Evolutionary conservation across 2,329 filamentous ascomycete species (phyloP).

Genomic region (Hypoxylon sp.): DNA sequence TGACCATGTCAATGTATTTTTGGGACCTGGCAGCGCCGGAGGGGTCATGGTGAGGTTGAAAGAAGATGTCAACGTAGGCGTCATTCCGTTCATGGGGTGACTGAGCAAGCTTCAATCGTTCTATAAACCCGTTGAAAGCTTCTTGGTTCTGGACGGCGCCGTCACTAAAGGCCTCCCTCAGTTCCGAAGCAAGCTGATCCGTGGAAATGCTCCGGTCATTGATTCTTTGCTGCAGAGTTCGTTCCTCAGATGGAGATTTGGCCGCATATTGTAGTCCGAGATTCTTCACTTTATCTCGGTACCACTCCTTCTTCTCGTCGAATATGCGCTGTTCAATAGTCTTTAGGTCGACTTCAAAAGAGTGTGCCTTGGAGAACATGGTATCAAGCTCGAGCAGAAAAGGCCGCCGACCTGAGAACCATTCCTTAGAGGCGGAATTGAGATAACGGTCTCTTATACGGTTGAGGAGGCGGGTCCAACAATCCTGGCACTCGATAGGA

Average conservation of each 20-base stretch:
- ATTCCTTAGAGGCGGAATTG: slow-evolving; percentile 58
- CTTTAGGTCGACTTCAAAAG: slow-evolving; percentile 58
- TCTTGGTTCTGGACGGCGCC: slow-evolving; percentile 42
- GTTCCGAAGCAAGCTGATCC: slow-evolving; percentile 48
- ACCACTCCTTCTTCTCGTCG: slow-evolving; percentile 67
- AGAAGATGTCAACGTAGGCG: slow-evolving; percentile 59
- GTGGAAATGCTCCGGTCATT: slow-evolving; percentile 47
- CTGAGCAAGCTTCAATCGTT: slow-evolving; percentile 52
- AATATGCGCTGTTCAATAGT: slow-evolving; percentile 64
- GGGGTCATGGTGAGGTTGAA: slow-evolving; percentile 56
- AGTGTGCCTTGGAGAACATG: slow-evolving; percentile 63
- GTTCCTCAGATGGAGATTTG: slow-evolving; percentile 46
- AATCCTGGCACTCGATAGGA: slow-evolving; percentile 62
- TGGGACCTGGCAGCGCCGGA: slow-evolving; percentile 49
- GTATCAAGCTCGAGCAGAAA: slow-evolving; percentile 65
- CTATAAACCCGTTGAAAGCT: slow-evolving; percentile 52
- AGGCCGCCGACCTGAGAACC: slow-evolving; percentile 64
- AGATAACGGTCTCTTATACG: slow-evolving; percentile 60
- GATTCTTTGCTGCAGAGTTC: slow-evolving; percentile 48
- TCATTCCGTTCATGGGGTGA: slow-evolving; percentile 54
- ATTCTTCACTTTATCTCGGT: slow-evolving; percentile 56
- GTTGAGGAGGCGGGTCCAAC: slow-evolving; percentile 63
- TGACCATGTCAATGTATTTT: slow-evolving; percentile 58
- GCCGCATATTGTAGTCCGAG: slow-evolving; percentile 48
- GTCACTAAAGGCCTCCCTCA: slow-evolving; percentile 46